These are phyloP conservation scores for Pezicula neosporulosa DNA, from an alignment of 2,329 filamentous ascomycete genomes.

Conservation along the genomic window DNA sequence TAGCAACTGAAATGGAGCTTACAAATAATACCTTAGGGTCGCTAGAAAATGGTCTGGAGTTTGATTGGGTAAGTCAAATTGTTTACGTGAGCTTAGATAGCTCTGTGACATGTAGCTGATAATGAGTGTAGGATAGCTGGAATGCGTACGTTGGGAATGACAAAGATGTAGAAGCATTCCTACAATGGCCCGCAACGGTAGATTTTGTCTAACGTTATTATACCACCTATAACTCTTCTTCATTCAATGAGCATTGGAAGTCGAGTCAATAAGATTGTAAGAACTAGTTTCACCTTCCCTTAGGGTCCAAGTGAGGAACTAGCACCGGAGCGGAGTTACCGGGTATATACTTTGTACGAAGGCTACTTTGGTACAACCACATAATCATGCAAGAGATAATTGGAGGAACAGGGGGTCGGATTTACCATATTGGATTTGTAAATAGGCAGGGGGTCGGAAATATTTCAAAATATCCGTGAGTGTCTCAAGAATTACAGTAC, in stretches of 20 bases:
- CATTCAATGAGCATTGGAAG: too few species aligned
- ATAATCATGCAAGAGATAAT: too few species aligned
- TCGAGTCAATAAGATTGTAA: neutral
- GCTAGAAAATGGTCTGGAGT: neutral
- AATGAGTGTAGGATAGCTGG: neutral
- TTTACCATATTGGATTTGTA: neutral
- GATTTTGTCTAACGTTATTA: neutral
- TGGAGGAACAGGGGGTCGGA: slow-evolving; percentile 1
- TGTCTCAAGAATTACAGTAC: too few species aligned
- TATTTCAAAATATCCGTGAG: too few species aligned
- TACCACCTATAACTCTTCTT: too few species aligned
- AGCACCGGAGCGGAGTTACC: neutral
- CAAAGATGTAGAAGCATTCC: neutral
- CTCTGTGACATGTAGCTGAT: too few species aligned
- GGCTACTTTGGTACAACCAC: too few species aligned
- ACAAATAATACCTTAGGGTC: too few species aligned
- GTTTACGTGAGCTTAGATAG: too few species aligned
- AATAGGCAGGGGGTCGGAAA: too few species aligned
- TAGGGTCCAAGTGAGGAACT: neutral
- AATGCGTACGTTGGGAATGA: neutral
- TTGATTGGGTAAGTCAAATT: slow-evolving; percentile 1
- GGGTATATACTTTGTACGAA: too few species aligned
- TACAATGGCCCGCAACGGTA: neutral
- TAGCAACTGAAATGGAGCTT: neutral
- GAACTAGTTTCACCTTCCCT: neutral